Conservation (phyloP, 179 eudicot genomes). For the Pouteria campechiana region DNA sequence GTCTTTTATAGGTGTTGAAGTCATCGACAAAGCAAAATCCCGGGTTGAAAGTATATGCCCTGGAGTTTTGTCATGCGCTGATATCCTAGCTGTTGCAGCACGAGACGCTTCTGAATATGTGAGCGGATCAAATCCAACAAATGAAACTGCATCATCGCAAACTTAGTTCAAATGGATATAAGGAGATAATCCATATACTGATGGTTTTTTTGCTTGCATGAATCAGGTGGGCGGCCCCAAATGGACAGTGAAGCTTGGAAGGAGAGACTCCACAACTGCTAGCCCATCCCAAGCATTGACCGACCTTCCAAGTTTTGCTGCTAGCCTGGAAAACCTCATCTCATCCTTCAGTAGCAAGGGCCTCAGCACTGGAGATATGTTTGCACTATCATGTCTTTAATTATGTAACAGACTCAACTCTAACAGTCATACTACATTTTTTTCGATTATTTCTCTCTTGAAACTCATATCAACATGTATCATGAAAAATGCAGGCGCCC, state of each 20-base stretch:
- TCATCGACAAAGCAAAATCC: conserved; percentile 7
- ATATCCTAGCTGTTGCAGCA: conserved; percentile 7
- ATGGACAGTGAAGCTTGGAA: conserved; percentile 30
- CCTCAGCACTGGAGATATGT: conserved; percentile 25
- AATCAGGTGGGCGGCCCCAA: conserved; percentile 32
- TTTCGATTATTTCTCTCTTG: too few relatives aligned
- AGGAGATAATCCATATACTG: conserved; percentile 28
- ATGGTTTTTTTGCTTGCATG: neutral
- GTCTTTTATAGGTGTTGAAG: conserved; percentile 4
- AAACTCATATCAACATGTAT: too few relatives aligned
- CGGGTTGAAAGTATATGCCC: conserved; percentile 5
- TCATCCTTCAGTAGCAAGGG: conserved; percentile 11
- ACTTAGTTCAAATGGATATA: conserved; percentile 33
- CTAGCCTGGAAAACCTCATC: conserved; percentile 13
- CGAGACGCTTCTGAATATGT: conserved; percentile 6
- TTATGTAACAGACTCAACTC: too few relatives aligned
- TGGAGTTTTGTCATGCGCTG: conserved; percentile 8
- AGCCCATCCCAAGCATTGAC: conserved; percentile 17
- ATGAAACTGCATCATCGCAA: conserved; percentile 1
- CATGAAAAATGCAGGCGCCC: too few relatives aligned
- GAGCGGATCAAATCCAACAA: neutral
- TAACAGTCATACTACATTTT: too few relatives aligned
- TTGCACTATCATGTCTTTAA: conserved; percentile 24
- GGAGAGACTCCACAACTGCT: conserved; percentile 31
- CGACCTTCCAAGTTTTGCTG: conserved; percentile 16